Evolutionary conservation across 2,329 filamentous ascomycete species (phyloP).

Genomic region (Neopestalotiopsis rosae): DNA sequence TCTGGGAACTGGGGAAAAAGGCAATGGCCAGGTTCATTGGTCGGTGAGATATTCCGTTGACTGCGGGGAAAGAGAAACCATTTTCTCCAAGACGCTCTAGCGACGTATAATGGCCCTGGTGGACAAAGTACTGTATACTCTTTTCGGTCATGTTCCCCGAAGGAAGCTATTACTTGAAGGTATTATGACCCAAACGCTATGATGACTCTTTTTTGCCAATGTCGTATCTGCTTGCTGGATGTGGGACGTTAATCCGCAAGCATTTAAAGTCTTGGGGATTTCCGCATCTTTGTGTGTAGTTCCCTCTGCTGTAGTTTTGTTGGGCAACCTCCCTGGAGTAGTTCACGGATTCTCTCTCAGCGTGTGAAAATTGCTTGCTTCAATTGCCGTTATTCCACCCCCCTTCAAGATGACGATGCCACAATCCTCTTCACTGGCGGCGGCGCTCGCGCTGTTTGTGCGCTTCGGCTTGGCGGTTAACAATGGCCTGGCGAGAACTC

Average conservation of each 20-base stretch:
- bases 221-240: not conserved
- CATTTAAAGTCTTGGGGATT: slow-evolving; percentile 7
- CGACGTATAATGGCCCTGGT: not conserved
- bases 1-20: not conserved
- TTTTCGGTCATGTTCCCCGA: slow-evolving; percentile 13
- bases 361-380: not conserved
- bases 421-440: not conserved
- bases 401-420: not conserved
- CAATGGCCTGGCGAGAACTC: slow-evolving; percentile 13
- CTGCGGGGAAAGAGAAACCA: not conserved
- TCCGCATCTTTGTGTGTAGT: not conserved
- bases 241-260: not conserved
- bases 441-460: slow-evolving; percentile 4
- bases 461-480: slow-evolving; percentile 1
- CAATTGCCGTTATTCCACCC: not conserved
- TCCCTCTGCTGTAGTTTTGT: not conserved
- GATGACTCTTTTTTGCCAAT: not conserved
- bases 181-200: slow-evolving; percentile 1
- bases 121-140: slow-evolving; percentile 4
- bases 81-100: not conserved
- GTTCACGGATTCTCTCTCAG: not conserved
- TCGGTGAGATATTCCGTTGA: not conserved
- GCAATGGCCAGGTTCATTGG: slow-evolving; percentile 3
- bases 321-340: too few relatives aligned
- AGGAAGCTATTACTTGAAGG: slow-evolving; percentile 11